These are phyloP conservation scores for Sarcomyxa edulis DNA, from an alignment of 768 basidiomycete genomes.

Conservation along the genomic window DNA sequence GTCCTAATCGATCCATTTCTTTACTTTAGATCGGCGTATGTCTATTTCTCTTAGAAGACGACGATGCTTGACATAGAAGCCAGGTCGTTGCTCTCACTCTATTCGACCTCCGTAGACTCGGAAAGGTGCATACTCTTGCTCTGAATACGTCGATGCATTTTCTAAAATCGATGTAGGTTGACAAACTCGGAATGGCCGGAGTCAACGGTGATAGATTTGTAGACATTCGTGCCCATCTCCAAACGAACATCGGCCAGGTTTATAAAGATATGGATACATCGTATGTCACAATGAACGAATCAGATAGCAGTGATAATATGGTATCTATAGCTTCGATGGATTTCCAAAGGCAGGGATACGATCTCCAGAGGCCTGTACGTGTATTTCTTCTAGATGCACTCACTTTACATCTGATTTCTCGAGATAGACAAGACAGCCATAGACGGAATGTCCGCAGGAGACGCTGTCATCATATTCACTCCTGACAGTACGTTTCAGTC, in stretches of 20 bases:
- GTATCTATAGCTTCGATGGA: conserved; percentile 58
- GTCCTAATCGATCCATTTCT: conserved; percentile 4
- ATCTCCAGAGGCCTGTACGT: conserved; percentile 80
- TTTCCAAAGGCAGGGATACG: conserved; percentile 68
- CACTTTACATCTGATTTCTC: conserved; percentile 4
- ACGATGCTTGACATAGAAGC: conserved; percentile 11
- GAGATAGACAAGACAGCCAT: conserved; percentile 79
- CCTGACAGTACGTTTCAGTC: conserved; percentile 66
- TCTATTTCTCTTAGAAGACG: conserved; percentile 8
- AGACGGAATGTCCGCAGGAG: conserved; percentile 68
- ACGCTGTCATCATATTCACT: conserved; percentile 91
- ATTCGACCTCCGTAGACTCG: conserved; percentile 82
- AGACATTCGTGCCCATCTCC: conserved; percentile 73
- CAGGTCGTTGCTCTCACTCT: conserved; percentile 87
- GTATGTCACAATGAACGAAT: conserved; percentile 32
- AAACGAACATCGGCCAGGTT: conserved; percentile 74
- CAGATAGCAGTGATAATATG: not conserved
- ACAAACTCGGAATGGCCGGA: conserved; percentile 81
- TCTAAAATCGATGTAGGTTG: conserved; percentile 41
- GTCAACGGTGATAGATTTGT: conserved; percentile 88
- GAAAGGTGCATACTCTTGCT: conserved; percentile 52
- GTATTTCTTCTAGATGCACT: not conserved
- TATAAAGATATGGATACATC: conserved; percentile 87
- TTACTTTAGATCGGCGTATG: conserved; percentile 60
- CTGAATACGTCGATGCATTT: not conserved